Base-by-base conservation (phyloP, 192 early-diverging fungal species). In the Pecoramyces ruminantium region DNA sequence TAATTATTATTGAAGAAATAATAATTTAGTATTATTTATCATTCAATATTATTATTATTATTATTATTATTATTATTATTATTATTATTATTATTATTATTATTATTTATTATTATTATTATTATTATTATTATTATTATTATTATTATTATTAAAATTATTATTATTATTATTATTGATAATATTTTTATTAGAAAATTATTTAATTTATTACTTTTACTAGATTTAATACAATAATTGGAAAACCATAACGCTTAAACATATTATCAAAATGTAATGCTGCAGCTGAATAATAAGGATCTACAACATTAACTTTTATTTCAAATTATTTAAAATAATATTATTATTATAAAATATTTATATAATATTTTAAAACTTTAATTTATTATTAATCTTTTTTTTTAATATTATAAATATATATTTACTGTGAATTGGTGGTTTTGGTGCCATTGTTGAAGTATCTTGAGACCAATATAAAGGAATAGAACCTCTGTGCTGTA, bases 401-500 rank as follows among this genome's bases (percentile, higher is more conserved):
- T 79, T 38, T 79, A 83, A 38, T 34, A 80, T 14, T 39, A 25
- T 17, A 28, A 8, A 28, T 28, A 29, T 81, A 84, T 15, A 80
- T 30, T 87, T 78, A 92, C 92, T 30, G 39, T 87, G 83, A 79
- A 99, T 99, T 2, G 95, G 93, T 2, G 97, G 97, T 82, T 99
- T 99, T 11, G 96, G 95, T 6, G 92, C 90, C 91, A 99, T 94
- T 16, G 91, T 92, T n/a, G 94, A 91, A 27, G 88, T 91, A 79
- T 98, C 96, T 82, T 99, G 97, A 18, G 92, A 92, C 97, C 97
- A 99, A 83, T 90, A 94, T 18, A 99, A 84, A 11, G 97, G 97
- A 79, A 99, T 99, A 0, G 95, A 96, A 0, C 97, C 97, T 38
- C 97, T 92, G 79, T 99, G 97, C 86, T 99, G 97, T 13, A 99